phyloP scores from a whole-genome alignment of 116 monocot species.

The Trichopus zeylanicus region DNA sequence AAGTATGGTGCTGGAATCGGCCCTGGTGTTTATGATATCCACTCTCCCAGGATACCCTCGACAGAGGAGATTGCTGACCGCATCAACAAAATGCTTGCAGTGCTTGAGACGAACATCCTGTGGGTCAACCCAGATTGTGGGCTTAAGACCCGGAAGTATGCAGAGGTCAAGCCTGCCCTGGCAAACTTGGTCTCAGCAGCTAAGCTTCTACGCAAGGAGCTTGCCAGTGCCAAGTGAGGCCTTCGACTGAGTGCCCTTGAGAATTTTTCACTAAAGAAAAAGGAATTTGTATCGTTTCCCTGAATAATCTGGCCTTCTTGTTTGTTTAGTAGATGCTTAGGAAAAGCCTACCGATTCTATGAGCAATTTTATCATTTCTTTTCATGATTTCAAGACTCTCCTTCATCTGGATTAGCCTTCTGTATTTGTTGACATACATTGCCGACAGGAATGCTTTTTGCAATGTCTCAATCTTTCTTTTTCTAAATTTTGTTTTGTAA shows the following conservation, averaged over 20 bases:
- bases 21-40: conserved; percentile 40
- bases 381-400: not conserved
- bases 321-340: not conserved
- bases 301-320: not conserved
- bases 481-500: not conserved
- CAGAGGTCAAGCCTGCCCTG: conserved; percentile 41
- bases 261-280: too few relatives aligned
- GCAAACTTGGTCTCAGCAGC: conserved; percentile 36
- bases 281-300: not conserved
- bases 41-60: conserved; percentile 42
- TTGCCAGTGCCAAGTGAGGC: conserved; percentile 37
- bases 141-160: conserved; percentile 47
- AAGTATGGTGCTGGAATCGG: conserved; percentile 41
- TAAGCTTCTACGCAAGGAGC: conserved; percentile 32
- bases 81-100: conserved; percentile 32
- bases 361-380: too few relatives aligned
- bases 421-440: not conserved
- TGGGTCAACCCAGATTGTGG: conserved; percentile 57
- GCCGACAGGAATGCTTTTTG: not conserved
- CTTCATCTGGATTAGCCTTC: not conserved
- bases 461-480: not conserved
- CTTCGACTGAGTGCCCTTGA: too few relatives aligned
- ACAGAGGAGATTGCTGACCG: conserved; percentile 39
- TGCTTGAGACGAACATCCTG: conserved; percentile 42
- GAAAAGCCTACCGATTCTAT: not conserved